phyloP scores from a whole-genome alignment of 768 basidiomycete species.

The Amanita phalloides region DNA sequence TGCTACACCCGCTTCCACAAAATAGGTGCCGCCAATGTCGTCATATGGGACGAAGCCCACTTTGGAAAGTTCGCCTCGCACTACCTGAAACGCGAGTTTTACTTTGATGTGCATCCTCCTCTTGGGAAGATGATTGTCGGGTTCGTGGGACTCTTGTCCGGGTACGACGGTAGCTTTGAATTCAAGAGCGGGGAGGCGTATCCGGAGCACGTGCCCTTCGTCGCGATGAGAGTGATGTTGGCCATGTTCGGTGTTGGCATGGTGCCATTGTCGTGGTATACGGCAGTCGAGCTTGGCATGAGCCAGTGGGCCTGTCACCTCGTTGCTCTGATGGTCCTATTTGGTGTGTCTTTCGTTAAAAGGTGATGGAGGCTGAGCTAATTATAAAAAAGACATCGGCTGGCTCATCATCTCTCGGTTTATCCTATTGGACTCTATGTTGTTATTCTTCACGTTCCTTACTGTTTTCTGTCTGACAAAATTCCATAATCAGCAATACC shows the following conservation, averaged over 20 bases:
- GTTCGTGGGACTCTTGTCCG: slow-evolving; percentile 80
- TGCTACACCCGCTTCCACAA: slow-evolving; percentile 93
- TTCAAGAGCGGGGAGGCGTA: slow-evolving; percentile 90
- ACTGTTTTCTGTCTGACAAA: slow-evolving; percentile 92
- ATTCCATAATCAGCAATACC: slow-evolving; percentile 94
- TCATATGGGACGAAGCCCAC: slow-evolving; percentile 99
- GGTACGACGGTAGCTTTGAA: slow-evolving; percentile 87
- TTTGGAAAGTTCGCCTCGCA: slow-evolving; percentile 99
- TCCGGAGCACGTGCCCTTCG: slow-evolving; percentile 78
- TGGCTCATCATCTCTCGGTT: slow-evolving; percentile 97
- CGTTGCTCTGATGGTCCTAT: slow-evolving; percentile 87
- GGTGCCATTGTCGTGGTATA: slow-evolving; percentile 97
- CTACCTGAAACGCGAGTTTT: slow-evolving; percentile 98
- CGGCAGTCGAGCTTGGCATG: slow-evolving; percentile 90
- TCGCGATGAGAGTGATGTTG: slow-evolving; percentile 91
- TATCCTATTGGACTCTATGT: slow-evolving; percentile 95
- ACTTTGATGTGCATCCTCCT: slow-evolving; percentile 98
- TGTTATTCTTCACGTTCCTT: slow-evolving; percentile 98
- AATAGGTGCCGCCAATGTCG: slow-evolving; percentile 76
- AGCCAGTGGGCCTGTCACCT: slow-evolving; percentile 83
- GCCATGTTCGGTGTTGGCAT: slow-evolving; percentile 91
- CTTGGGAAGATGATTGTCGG: slow-evolving; percentile 99
- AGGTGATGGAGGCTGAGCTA: background rate
- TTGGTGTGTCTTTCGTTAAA: slow-evolving; percentile 42
- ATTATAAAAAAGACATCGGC: slow-evolving; percentile 62